Base-by-base conservation (phyloP, 176 grass and related monocot genomes). In the Triticum urartu region DNA sequence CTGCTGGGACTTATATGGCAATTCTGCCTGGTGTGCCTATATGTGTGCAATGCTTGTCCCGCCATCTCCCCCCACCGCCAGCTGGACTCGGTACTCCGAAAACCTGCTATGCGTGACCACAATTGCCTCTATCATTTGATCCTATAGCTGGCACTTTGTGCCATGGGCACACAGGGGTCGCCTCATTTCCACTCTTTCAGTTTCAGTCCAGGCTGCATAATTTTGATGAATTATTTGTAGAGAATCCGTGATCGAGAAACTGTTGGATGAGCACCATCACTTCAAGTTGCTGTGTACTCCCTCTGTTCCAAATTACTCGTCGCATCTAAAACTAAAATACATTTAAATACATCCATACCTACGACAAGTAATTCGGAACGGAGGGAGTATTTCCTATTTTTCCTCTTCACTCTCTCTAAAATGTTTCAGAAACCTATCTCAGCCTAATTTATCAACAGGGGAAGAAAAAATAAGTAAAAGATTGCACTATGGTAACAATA, bases 101-200 rank as follows among this genome's bases (percentile, higher is more conserved):
- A 74, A 90, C 73, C 88, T 90, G 83, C 60, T 80, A 68, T 48
- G 40, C 18, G 87, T 83, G 83, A 93, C 91, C 88, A 91, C 85
- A 26, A 9, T 70, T 77, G 48, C 50, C 67, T 68, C 86, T 70
- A 85, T 72, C 68, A 93, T 63, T 81, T 84, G 74, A 81, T 93
- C 86, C 13, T 80, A 83, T 71, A 84, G 89, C 92, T 91, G 92
- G 78, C 83, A 80, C 79, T 86, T 85, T 80, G 67, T 86, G 52
- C 38, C 52, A 74, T 63, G 50, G 83, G 39, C 33, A 67, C 54
- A 83, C 21, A 59, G 10, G 63, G 68, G 62, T 71, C 87, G 28
- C 77, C 54, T 87, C 75, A 72, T 88, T 80, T 77, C 62, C 69
- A 30, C 76, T 84, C 84, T 69, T 76, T 84, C 87, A 71, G 43